Evolutionary conservation across 2,329 filamentous ascomycete species (phyloP).

Genomic region (Neocucurbitaria cava): DNA sequence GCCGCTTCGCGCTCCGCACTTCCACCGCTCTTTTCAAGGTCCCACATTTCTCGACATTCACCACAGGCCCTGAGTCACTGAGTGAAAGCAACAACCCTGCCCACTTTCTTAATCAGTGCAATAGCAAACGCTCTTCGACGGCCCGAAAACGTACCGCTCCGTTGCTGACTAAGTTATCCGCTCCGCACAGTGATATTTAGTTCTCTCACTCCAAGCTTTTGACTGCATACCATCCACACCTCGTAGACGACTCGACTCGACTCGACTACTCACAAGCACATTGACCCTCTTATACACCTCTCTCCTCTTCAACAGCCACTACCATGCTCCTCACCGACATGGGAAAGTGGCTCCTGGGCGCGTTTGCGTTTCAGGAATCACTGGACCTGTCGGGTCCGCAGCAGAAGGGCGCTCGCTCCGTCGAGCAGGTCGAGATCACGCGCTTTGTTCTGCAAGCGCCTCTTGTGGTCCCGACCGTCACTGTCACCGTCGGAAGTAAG

Average conservation of each 20-base stretch:
- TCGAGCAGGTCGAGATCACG: background rate
- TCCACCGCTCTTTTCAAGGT: background rate
- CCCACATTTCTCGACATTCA: background rate
- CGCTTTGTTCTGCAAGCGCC: conserved; percentile 1
- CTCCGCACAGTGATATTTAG: background rate
- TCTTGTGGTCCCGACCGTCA: conserved; percentile 3
- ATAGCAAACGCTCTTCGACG: background rate
- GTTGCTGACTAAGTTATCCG: background rate
- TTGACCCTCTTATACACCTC: background rate
- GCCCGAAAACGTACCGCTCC: background rate
- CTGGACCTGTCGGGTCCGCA: background rate
- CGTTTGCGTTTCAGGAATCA: background rate
- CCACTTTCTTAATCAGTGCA: background rate
- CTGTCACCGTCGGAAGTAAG: conserved; percentile 11
- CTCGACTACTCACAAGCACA: background rate
- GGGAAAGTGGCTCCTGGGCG: background rate
- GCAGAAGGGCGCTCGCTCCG: background rate
- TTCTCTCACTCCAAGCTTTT: background rate
- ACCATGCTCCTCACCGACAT: background rate
- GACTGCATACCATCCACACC: background rate
- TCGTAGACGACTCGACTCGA: background rate
- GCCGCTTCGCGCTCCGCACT: background rate
- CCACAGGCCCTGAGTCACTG: background rate
- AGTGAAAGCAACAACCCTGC: background rate
- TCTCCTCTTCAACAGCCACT: background rate